A percentile compares a stretch with the other conserved stretches of the same genome.
Evolutionary conservation across 805 yeast genomes (phyloP).

Genomic region (Ogataea paradorogensis): DNA sequence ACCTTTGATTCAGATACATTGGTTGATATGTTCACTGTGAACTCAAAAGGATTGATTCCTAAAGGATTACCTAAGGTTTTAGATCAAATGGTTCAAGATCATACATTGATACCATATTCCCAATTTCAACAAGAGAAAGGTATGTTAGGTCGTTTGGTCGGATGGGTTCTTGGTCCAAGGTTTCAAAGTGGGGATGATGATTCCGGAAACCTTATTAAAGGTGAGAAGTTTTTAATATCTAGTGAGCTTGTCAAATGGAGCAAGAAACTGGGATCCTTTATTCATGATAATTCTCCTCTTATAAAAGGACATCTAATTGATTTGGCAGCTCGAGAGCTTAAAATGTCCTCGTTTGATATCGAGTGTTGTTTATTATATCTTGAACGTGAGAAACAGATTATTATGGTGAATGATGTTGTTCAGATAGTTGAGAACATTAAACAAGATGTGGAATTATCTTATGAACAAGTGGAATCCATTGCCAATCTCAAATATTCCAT

Average conservation of each 20-base stretch:
- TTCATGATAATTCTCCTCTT: constrained; percentile 14
- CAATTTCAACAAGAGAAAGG: constrained; percentile 13
- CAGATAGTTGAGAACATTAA: neutral
- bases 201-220: constrained; percentile 16
- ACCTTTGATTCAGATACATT: constrained; percentile 22
- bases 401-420: constrained; percentile 3
- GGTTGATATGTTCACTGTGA: constrained; percentile 14
- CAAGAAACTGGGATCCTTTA: constrained; percentile 3
- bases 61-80: constrained; percentile 27
- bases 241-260: constrained; percentile 17
- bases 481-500: constrained; percentile 31
- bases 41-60: constrained; percentile 19
- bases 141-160: constrained; percentile 14
- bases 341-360: constrained; percentile 19
- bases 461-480: constrained; percentile 22
- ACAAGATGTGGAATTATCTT: constrained; percentile 10
- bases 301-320: constrained; percentile 13
- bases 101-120: constrained; percentile 23
- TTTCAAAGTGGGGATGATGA: constrained; percentile 11
- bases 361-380: constrained; percentile 24
- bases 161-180: constrained; percentile 10
- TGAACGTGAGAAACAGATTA: constrained; percentile 15
- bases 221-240: constrained; percentile 21
- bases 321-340: constrained; percentile 1
- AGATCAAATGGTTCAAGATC: constrained; percentile 24